Evolutionary conservation across 1,284 basidiomycete species (phyloP), one percentile per base, ranked within the genome.

Genomic region (Ganoderma multipileum): DNA sequence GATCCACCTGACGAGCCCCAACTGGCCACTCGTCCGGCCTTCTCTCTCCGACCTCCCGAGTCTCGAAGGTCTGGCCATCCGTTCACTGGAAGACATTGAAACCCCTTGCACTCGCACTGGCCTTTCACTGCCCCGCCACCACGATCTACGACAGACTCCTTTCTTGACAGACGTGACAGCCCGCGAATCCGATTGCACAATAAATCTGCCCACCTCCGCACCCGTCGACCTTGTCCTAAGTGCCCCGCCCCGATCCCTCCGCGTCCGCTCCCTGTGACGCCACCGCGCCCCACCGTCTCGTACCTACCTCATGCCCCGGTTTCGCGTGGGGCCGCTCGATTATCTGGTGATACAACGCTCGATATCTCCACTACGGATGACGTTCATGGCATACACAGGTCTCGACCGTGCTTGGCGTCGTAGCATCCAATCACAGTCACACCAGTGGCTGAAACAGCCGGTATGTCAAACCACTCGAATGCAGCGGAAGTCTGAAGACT

Each of bases 121-220:
- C 52, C 52, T 28, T 54, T 54, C 26, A 8, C 28, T 26, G 52
- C 26, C 28, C 52, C 52, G 52, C 26, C 52, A 18, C 52, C 47
- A 26, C 23, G 11, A 18, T 55, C 52, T 14, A 20, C 23, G 52
- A 30, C 52, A 33, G 28, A 9, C 28, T 30, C 52, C 28, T 33
- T 55, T 33, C 16, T 26, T 18, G 33, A 50, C 52, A 18, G 28
- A 26, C 47, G 11, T 26, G 50, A 54, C 52, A 55, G 52, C 28
- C 28, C 52, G 52, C 52, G 30, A 55, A 55, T 55, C 52, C 52
- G 52, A 55, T 55, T 55, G 52, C 52, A 55, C 52, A 55, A 55
- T 55, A 55, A 30, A 18, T 33, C 28, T 55, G 28, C 16, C 1
- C 52, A 12, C 47, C 44, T n/a, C 44, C 23, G 23, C 47, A 50